These are phyloP conservation scores for Lactarius deliciosus DNA, from an alignment of 768 basidiomycete species.

Conservation along the genomic window DNA sequence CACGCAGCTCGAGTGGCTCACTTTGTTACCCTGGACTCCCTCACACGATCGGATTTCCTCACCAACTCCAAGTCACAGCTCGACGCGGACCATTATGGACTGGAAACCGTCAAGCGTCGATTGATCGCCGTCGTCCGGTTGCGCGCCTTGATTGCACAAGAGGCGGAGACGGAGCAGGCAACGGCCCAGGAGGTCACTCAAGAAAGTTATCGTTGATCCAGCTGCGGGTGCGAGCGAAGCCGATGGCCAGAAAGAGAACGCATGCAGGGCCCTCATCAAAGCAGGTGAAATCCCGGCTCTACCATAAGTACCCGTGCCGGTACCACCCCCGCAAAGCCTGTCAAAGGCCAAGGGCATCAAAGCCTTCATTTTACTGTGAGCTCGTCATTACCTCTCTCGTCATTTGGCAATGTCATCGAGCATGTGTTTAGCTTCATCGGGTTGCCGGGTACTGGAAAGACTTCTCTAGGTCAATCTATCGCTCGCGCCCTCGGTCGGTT, in stretches of 20 bases:
- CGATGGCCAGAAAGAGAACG: conserved; percentile 16
- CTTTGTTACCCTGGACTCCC: conserved; percentile 80
- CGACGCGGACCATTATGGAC: conserved; percentile 87
- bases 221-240: conserved; percentile 23
- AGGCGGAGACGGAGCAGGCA: conserved; percentile 13
- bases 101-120: conserved; percentile 90
- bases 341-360: conserved; percentile 48
- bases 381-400: not conserved
- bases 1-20: conserved; percentile 83
- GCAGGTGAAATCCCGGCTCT: conserved; percentile 19
- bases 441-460: conserved; percentile 90
- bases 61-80: conserved; percentile 72
- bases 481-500: conserved; percentile 80
- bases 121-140: conserved; percentile 82
- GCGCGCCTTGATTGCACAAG: conserved; percentile 31
- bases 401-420: conserved; percentile 2
- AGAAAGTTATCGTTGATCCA: conserved; percentile 25
- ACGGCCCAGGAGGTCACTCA: conserved; percentile 28
- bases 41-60: conserved; percentile 61
- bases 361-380: conserved; percentile 70
- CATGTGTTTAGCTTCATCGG: conserved; percentile 65
- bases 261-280: conserved; percentile 19
- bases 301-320: not conserved
- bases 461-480: conserved; percentile 85
- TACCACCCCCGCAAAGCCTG: conserved; percentile 11